Evolutionary conservation across 2,329 filamentous ascomycete genomes (phyloP).

Genomic region (Helminthosporium solani): DNA sequence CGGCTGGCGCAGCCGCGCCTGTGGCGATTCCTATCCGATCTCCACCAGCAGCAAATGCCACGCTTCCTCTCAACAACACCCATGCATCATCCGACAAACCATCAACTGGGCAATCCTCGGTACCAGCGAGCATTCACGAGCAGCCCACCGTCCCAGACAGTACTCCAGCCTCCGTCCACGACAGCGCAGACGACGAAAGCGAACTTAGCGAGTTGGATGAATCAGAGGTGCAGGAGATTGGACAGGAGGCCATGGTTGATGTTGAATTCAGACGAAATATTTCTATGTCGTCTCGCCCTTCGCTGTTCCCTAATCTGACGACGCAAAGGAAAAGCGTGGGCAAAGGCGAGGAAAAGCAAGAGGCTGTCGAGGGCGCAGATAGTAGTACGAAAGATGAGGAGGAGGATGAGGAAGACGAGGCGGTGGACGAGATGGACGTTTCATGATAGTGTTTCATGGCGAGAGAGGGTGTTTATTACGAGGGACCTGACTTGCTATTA

Average conservation of each 20-base stretch:
- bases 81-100: slow-evolving; percentile 22
- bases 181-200: slow-evolving; percentile 56
- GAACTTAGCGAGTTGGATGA: slow-evolving; percentile 56
- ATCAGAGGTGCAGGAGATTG: slow-evolving; percentile 38
- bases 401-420: background rate
- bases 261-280: background rate
- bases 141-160: slow-evolving; percentile 32
- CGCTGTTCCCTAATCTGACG: slow-evolving; percentile 22
- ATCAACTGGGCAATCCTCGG: background rate
- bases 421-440: background rate
- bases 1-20: slow-evolving; percentile 29
- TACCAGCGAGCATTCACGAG: slow-evolving; percentile 8
- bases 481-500: background rate
- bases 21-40: slow-evolving; percentile 39
- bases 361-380: background rate
- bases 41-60: slow-evolving; percentile 13
- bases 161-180: slow-evolving; percentile 56
- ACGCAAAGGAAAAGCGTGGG: slow-evolving; percentile 9
- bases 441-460: background rate
- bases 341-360: background rate
- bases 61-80: slow-evolving; percentile 13
- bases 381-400: background rate
- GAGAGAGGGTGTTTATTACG: background rate
- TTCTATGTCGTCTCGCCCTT: background rate
- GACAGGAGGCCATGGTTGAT: slow-evolving; percentile 18